A percentile compares a stretch with the other conserved stretches of the same genome.
These are phyloP conservation scores for Globisporangium takayamanum DNA, from an alignment of 352 stramenopile species.

Conservation along the genomic window DNA sequence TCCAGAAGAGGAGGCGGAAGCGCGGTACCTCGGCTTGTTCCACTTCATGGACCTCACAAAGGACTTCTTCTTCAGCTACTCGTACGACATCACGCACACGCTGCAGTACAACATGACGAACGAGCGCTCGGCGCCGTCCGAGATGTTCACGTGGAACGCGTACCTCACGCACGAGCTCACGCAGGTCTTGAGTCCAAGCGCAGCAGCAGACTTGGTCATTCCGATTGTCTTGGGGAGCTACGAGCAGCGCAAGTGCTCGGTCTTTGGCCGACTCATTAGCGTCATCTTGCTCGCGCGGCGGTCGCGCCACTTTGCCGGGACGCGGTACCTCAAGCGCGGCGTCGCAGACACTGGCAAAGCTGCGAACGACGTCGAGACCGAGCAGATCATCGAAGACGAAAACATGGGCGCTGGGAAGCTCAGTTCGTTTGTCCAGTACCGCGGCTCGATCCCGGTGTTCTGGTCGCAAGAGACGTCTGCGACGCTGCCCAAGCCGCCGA, in stretches of 20 bases:
- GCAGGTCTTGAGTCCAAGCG: constrained; percentile 70
- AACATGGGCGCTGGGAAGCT: constrained; percentile 90
- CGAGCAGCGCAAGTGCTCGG: constrained; percentile 93
- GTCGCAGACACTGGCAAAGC: constrained; percentile 97
- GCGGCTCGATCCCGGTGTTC: constrained; percentile 98
- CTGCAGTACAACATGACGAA: constrained; percentile 97
- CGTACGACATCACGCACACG: constrained; percentile 96
- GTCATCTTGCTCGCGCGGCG: constrained; percentile 95
- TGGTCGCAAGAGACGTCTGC: constrained; percentile 99
- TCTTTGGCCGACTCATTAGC: constrained; percentile 94
- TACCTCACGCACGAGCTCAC: constrained; percentile 94
- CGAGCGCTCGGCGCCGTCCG: constrained; percentile 67
- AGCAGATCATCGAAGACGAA: constrained; percentile 93
- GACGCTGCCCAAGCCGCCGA: constrained; percentile 97
- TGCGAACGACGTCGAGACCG: constrained; percentile 99
- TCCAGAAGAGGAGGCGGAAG: constrained; percentile 77
- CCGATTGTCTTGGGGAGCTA: constrained; percentile 94
- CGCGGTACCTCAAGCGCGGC: constrained; percentile 96
- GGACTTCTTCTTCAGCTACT: constrained; percentile 99
- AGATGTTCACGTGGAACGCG: constrained; percentile 98
- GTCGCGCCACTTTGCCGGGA: constrained; percentile 98
- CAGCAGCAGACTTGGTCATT: constrained; percentile 85
- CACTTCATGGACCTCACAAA: constrained; percentile 98
- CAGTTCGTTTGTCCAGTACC: constrained; percentile 96
- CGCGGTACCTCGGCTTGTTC: constrained; percentile 94